These are phyloP conservation scores for Rhizopus arrhizus DNA, from an alignment of 371 early-diverging fungal genomes.

Conservation along the genomic window DNA sequence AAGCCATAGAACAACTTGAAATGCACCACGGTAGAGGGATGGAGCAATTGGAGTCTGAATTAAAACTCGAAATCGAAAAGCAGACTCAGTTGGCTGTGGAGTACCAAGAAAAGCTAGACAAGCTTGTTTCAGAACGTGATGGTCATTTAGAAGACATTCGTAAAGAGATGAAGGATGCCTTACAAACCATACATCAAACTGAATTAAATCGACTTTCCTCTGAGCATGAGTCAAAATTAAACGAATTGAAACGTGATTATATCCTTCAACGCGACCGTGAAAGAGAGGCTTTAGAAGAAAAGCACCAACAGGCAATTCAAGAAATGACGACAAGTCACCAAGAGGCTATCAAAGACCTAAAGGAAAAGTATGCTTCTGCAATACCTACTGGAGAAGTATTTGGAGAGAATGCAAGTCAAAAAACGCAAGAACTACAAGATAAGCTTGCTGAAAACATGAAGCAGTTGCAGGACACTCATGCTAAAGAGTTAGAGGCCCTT, in stretches of 20 bases:
- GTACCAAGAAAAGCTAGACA: slow-evolving; percentile 33
- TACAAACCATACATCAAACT: slow-evolving; percentile 26
- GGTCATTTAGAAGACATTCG: slow-evolving; percentile 36
- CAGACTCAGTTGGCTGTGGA: slow-evolving; percentile 28
- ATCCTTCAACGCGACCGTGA: slow-evolving; percentile 31
- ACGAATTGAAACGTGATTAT: slow-evolving; percentile 26
- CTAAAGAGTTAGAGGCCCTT: background rate
- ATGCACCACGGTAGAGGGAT: slow-evolving; percentile 34
- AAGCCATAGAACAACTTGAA: slow-evolving; percentile 47
- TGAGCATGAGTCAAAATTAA: slow-evolving; percentile 30
- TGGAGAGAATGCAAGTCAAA: background rate
- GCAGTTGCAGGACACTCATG: slow-evolving; percentile 8
- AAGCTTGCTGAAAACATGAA: background rate
- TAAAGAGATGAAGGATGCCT: slow-evolving; percentile 41
- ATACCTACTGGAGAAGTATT: background rate
- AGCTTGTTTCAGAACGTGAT: slow-evolving; percentile 24
- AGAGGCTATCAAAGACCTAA: slow-evolving; percentile 4
- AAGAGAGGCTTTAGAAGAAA: slow-evolving; percentile 14
- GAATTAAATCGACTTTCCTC: slow-evolving; percentile 20
- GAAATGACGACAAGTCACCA: slow-evolving; percentile 15
- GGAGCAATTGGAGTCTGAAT: slow-evolving; percentile 35
- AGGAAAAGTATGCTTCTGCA: slow-evolving; percentile 7
- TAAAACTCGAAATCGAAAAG: slow-evolving; percentile 27
- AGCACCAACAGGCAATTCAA: slow-evolving; percentile 18
- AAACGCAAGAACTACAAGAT: background rate